A percentile compares a stretch with the other conserved stretches of the same genome.
Evolutionary conservation across 495 filamentous ascomycete species (phyloP).

Genomic region (Hypoxylon trugodes): DNA sequence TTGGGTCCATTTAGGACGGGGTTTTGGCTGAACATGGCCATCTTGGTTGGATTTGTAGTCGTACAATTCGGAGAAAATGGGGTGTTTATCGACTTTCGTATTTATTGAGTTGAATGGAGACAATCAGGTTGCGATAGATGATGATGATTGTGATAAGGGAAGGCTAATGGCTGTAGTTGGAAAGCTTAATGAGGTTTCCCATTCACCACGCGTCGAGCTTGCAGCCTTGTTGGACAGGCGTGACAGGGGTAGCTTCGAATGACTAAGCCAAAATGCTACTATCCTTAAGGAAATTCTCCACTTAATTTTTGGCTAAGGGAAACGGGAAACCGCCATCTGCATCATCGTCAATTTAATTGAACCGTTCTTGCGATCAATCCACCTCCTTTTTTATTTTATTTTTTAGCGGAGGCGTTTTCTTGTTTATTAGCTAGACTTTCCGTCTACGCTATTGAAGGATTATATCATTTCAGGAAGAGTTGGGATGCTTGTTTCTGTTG

Average conservation of each 20-base stretch:
- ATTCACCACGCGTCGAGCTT: conserved; percentile 57
- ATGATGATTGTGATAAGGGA: conserved; percentile 31
- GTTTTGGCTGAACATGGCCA: conserved; percentile 70
- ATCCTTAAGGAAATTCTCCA: background rate
- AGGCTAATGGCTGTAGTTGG: conserved; percentile 24
- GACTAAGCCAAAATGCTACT: conserved; percentile 30
- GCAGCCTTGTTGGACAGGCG: conserved; percentile 51
- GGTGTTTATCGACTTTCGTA: background rate
- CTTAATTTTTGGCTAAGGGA: conserved; percentile 21
- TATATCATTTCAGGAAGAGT: conserved; percentile 1
- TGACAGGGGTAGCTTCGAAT: conserved; percentile 42
- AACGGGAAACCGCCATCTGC: conserved; percentile 10
- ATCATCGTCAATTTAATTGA: conserved; percentile 32
- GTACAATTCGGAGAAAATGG: background rate
- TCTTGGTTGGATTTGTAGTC: conserved; percentile 45
- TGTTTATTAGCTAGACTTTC: conserved; percentile 1
- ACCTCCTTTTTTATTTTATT: conserved; percentile 3
- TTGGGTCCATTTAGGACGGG: conserved; percentile 67
- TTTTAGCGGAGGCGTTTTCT: background rate
- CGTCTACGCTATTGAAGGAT: background rate
- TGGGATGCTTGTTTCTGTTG: conserved; percentile 4
- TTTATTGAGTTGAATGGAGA: conserved; percentile 4
- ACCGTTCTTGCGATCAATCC: conserved; percentile 18
- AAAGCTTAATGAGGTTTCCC: conserved; percentile 33
- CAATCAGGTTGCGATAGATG: background rate